These are phyloP conservation scores for Ogataea hybrid DNA, from an alignment of 1,139 yeast species.

Conservation along the genomic window DNA sequence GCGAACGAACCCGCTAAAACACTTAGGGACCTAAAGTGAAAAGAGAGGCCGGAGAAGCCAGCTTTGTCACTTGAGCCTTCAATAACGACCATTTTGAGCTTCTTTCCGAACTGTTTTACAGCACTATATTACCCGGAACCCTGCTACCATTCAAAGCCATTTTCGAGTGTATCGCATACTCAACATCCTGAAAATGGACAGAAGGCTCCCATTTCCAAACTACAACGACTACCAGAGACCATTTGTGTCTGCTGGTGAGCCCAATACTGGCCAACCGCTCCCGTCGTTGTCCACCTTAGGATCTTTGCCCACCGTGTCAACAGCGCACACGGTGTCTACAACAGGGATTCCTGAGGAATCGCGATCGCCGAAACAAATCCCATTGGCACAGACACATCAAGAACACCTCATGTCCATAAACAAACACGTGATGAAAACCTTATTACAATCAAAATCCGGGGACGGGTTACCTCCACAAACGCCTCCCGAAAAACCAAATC, in stretches of 20 bases:
- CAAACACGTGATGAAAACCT: conserved; percentile 16
- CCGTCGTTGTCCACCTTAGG: conserved; percentile 1
- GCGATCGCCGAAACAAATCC: conserved; percentile 11
- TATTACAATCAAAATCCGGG: conserved; percentile 7
- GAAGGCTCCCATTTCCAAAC: conserved; percentile 4
- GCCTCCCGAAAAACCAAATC: conserved; percentile 12
- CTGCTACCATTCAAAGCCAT: conserved; percentile 8
- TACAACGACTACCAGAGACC: conserved; percentile 5
- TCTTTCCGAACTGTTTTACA: not conserved
- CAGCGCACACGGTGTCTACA: conserved; percentile 6
- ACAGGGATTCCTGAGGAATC: conserved; percentile 1
- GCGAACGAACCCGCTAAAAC: conserved; percentile 3
- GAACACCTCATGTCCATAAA: conserved; percentile 15
- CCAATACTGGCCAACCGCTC: not conserved
- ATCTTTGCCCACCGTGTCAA: conserved; percentile 3
- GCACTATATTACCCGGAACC: not conserved
- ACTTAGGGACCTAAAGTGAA: not conserved
- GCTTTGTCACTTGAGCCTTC: not conserved
- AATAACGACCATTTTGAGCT: not conserved
- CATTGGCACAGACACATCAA: conserved; percentile 15
- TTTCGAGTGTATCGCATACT: not conserved
- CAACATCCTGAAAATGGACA: conserved; percentile 3
- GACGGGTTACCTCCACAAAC: conserved; percentile 5
- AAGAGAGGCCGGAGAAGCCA: not conserved
- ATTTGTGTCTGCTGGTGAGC: conserved; percentile 3